Base-by-base conservation (phyloP, 2,329 filamentous ascomycete species). In the Colletotrichum nymphaeae region DNA sequence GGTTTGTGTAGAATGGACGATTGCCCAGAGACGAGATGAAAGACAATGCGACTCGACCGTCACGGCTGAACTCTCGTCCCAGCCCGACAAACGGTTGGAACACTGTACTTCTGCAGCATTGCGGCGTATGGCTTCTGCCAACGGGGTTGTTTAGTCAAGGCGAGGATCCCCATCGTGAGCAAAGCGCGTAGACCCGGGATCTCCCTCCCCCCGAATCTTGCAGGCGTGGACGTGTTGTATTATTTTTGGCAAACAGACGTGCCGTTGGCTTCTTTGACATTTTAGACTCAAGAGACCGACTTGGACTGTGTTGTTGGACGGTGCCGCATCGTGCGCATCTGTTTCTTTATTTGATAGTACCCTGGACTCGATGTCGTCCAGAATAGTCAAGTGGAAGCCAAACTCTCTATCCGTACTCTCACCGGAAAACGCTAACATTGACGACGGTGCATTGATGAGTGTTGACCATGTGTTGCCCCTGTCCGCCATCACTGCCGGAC, bases 151-250 rank as follows among this genome's bases (percentile, higher is more conserved):
- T 42, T 42, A 53, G 37, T n/a, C 8, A 37, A 26, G 42, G 53
- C 37, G 26, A 35, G 35, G 52, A 53, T 37, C 28, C 28, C 62
- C 60, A 30, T 59, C 59, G 60, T 19, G 37, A 26, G 55, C n/a
- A 55, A 28, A 63, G 42, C 59, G 37, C 16, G 37, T 12, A 24
- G 63, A 53, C 26, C 63, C 68, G 59, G 68, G 42, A 60, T 67
- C 68, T 35, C 8, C 62, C 55, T 26, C 53, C 30, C 53, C 32
- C 60, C 60, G 60, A 65, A 53, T 59, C 63, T 55, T 55, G 63
- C 68, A 71, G 63, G 35, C 55, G 26, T 52, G 59, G 24, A 66
- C 62, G 58, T 52, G 19, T 12, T 53, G 52, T 49, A 30, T 16
- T 46, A 11, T 37, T 30, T 55, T 53, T 64, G 37, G 59, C 24